Base-by-base conservation (phyloP, 2,329 filamentous ascomycete genomes). In the Penicillium sp. region DNA sequence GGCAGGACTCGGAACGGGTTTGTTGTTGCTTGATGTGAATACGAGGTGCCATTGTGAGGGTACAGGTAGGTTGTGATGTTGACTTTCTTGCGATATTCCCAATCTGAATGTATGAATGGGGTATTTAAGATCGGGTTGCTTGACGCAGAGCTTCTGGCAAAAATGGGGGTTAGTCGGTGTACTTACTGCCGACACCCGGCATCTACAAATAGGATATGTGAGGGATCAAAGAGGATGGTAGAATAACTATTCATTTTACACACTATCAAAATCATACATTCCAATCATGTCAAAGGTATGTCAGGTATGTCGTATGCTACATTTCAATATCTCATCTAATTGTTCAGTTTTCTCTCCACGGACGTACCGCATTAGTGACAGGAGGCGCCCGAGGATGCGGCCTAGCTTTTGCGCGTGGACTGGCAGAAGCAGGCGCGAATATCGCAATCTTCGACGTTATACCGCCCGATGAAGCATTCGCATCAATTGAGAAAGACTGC, bases 401-500 rank as follows among this genome's bases (percentile, higher is more conserved):
- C 1, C 70, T 81, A 3, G 73, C 75, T 7, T 78, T 80, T 57
- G 77, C 75, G 3, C 63, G 75, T 52, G 78, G 75, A 2, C 73
- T 80, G 1, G 77, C 77, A 19, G 78, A 80, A 66, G 77, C 75
- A 19, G 78, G 77, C 2, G 78, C 77, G 8, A 68, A 80, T 55
- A 68, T 80, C 16, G 77, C 75, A 14, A 70, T 81, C 39, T 80
- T 80, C 58, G 78, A 82, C 58, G 64, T 81, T 14, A 77, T 80
- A 50, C 68, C 73, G 21, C 78, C 73, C 0, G 70, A 69, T 0
- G 57, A 68, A 0, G 74, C 64, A 9, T 79, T 81, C 45, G 63
- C 75, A 44, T 69, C 73, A 5, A 75, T 82, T 22, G 68, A 73
- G 19, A 75, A 74, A 26, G 73, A 75, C 3, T 76, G 70, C 52